Percentiles rank a stretch among this genome's conserved stretches.
Conservation (phyloP, 495 filamentous ascomycete species). For the Platismatia glauca region DNA sequence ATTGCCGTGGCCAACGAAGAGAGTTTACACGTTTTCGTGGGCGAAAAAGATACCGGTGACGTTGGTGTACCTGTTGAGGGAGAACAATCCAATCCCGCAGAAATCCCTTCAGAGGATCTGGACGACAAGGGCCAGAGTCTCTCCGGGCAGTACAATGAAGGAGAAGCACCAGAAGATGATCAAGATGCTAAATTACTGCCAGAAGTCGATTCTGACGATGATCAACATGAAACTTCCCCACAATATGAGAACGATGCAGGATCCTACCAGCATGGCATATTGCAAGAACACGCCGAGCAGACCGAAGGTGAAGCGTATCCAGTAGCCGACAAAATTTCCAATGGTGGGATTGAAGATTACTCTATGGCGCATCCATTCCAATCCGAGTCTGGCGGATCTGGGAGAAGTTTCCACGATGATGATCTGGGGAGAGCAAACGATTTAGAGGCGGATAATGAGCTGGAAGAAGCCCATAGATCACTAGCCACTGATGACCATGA, state of each 20-base stretch:
- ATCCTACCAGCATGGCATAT: background rate
- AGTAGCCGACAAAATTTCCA: background rate
- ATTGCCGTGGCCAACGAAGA: background rate
- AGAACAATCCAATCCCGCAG: background rate
- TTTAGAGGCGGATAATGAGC: background rate
- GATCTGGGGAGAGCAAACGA: too few relatives aligned
- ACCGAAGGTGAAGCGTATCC: background rate
- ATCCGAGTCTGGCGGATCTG: background rate
- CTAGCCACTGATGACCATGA: slow-evolving; percentile 11
- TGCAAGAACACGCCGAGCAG: background rate
- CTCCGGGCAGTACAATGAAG: background rate
- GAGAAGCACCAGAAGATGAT: background rate
- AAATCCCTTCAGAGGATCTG: background rate
- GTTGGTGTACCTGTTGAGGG: background rate
- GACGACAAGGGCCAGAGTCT: background rate
- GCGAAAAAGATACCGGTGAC: background rate
- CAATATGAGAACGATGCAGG: background rate
- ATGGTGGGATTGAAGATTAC: background rate
- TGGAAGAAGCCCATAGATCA: background rate
- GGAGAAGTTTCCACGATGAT: background rate
- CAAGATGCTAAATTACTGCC: too few relatives aligned
- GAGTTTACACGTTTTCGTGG: background rate
- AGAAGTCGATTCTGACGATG: too few relatives aligned
- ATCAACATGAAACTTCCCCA: background rate
- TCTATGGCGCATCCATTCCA: background rate